Evolutionary conservation across 148 eudicot genomes (phyloP).

Genomic region (Chenopodium suecicum): DNA sequence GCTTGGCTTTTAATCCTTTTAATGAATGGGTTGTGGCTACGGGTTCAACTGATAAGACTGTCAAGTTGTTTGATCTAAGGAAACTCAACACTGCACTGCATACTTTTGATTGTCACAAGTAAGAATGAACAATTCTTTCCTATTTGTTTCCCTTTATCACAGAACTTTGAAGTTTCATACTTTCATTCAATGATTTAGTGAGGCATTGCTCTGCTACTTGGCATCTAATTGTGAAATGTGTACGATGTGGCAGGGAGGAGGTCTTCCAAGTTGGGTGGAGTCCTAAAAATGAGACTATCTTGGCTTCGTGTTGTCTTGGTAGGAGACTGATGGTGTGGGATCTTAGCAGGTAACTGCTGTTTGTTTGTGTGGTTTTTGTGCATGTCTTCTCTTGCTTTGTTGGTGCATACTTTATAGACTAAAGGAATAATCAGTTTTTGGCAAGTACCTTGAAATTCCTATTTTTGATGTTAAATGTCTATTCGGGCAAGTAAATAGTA

Average conservation of each 20-base stretch:
- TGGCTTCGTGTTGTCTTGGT: slow-evolving; percentile 95
- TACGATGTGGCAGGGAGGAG: slow-evolving; percentile 60
- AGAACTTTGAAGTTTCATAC: background rate
- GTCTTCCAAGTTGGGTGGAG: slow-evolving; percentile 96
- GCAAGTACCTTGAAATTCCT: background rate
- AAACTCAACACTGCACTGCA: slow-evolving; percentile 53
- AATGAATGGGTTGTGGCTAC: slow-evolving; percentile 81
- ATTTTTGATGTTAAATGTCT: background rate
- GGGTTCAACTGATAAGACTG: slow-evolving; percentile 75
- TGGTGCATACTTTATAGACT: background rate
- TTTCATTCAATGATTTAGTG: background rate
- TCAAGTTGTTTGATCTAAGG: slow-evolving; percentile 63
- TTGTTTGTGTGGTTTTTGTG: background rate
- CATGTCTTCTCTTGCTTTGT: background rate
- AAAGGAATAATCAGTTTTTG: background rate
- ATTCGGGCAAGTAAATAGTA: background rate
- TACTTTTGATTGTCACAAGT: slow-evolving; percentile 92
- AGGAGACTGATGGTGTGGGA: slow-evolving; percentile 97
- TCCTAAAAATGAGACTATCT: slow-evolving; percentile 81
- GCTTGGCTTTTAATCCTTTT: slow-evolving; percentile 81
- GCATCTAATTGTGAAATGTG: slow-evolving; percentile 7
- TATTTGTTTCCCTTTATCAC: background rate
- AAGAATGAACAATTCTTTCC: slow-evolving; percentile 8
- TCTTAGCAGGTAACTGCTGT: slow-evolving; percentile 76
- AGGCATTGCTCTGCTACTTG: background rate